A percentile compares a stretch with the other conserved stretches of the same genome.
These are phyloP conservation scores for Neurospora sp. DNA, from an alignment of 495 filamentous ascomycete genomes.

Conservation along the genomic window DNA sequence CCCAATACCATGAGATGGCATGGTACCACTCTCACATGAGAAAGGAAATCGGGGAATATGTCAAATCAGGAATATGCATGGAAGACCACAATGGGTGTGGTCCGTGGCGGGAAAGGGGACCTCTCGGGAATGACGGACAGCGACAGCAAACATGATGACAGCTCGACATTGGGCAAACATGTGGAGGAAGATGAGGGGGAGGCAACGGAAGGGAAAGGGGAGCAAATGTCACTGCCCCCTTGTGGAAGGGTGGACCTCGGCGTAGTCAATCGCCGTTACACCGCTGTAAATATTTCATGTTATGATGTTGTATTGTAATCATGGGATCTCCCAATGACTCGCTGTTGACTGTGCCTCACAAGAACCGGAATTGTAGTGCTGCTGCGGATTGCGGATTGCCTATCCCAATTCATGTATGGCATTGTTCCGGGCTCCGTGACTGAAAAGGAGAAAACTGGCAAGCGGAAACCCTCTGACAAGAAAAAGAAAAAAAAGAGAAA, in stretches of 20 bases:
- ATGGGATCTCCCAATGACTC: background rate
- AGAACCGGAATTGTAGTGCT: background rate
- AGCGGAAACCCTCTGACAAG: background rate
- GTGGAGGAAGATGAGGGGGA: background rate
- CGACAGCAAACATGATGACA: background rate
- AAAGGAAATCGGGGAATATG: background rate
- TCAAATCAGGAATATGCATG: background rate
- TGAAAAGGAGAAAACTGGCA: background rate
- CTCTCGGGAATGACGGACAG: background rate
- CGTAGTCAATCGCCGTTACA: background rate
- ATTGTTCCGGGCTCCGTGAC: background rate
- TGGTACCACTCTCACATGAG: background rate
- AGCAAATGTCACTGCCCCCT: background rate
- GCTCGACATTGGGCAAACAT: background rate
- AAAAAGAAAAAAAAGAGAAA: background rate
- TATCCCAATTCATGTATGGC: background rate
- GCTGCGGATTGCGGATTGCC: background rate
- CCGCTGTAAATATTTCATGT: background rate
- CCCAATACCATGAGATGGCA: background rate
- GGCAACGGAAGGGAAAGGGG: background rate
- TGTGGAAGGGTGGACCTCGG: background rate
- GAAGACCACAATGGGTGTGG: background rate
- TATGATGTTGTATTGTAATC: background rate
- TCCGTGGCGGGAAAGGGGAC: background rate
- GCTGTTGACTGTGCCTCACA: background rate